Evolutionary conservation across 768 basidiomycete genomes (phyloP), one percentile per base, ranked within the genome.

Genomic region (Grammothele lineata): DNA sequence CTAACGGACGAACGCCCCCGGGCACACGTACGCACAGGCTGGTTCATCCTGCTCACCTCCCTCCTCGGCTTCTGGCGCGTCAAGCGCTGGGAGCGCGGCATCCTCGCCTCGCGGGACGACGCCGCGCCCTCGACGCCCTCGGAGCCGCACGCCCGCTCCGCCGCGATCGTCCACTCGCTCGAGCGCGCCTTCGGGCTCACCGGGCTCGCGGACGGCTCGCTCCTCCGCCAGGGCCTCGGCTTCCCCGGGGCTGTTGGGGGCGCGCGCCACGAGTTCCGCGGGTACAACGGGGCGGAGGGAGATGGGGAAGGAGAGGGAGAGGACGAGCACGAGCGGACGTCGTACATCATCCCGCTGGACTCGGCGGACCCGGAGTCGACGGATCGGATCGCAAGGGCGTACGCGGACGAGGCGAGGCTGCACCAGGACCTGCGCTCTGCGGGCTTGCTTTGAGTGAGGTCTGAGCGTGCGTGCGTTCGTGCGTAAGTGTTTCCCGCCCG

Each of bases 1-100:
- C 30, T 32, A 32, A 32, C 30, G 30, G 8, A 15, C 30, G 30
- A 8, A 32, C n/a, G n/a, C n/a, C n/a, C 40, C n/a, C 2, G 14
- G 33, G 55, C 12, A 42, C 22, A 17, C n/a, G 1, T 6, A 26
- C 24, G 18, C 19, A 14, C 47, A 78, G 90, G 85, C 2, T 91
- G 88, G 88, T 91, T 90, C 66, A 71, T 92, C 40, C 77, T 97
- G 33, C 73, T 97, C 43, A 96, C 92, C 1, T 90, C 89, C n/a
- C 59, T 94, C 8, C 85, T 95, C 34, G 83, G 88, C 21, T 96
- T 83, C 67, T 91, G 86, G 85, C 81, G 90, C 30, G 86, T 92
- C 47, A 92, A 92, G 62, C 81, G 87, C 39, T 92, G 89, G 89
- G 90, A 92, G 62, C 73, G 77, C 47, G 80, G 84, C 14, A 84